These are phyloP conservation scores for Penicillium simplicissimum DNA, from an alignment of 495 filamentous ascomycete species.

Conservation along the genomic window DNA sequence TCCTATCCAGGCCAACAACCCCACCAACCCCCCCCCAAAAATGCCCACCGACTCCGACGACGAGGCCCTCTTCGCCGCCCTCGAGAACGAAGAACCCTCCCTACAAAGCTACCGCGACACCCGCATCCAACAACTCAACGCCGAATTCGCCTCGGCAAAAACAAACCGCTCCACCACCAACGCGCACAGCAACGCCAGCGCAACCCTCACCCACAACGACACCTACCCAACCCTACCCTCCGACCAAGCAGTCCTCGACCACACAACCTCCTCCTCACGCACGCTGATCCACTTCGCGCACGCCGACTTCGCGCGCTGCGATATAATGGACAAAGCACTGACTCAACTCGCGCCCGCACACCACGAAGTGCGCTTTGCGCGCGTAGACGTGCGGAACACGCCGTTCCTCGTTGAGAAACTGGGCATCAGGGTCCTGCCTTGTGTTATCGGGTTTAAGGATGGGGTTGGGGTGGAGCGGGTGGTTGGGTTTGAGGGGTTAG, in stretches of 20 bases:
- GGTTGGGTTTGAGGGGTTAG: slow-evolving; percentile 73
- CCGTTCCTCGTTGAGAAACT: slow-evolving; percentile 73
- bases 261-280: slow-evolving; percentile 63
- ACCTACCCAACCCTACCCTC: slow-evolving; percentile 60
- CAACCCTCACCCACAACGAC: slow-evolving; percentile 30
- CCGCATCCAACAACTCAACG: slow-evolving; percentile 69
- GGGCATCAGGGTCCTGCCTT: slow-evolving; percentile 69
- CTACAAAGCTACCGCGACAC: slow-evolving; percentile 60
- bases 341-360: slow-evolving; percentile 62
- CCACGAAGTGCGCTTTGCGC: slow-evolving; percentile 67
- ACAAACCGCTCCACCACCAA: slow-evolving; percentile 33
- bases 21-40: slow-evolving; percentile 1
- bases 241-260: slow-evolving; percentile 68
- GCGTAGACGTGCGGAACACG: slow-evolving; percentile 70
- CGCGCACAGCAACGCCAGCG: slow-evolving; percentile 2
- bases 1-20: neutral
- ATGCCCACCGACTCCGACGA: slow-evolving; percentile 53
- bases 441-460: slow-evolving; percentile 72
- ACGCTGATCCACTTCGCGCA: slow-evolving; percentile 77
- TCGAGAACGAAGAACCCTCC: slow-evolving; percentile 48
- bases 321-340: slow-evolving; percentile 67
- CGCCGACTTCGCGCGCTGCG: slow-evolving; percentile 70
- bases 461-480: slow-evolving; percentile 67
- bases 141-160: slow-evolving; percentile 56
- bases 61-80: slow-evolving; percentile 49